Base-by-base conservation (phyloP, 176 grass and related monocot species). In the Poa annua region DNA sequence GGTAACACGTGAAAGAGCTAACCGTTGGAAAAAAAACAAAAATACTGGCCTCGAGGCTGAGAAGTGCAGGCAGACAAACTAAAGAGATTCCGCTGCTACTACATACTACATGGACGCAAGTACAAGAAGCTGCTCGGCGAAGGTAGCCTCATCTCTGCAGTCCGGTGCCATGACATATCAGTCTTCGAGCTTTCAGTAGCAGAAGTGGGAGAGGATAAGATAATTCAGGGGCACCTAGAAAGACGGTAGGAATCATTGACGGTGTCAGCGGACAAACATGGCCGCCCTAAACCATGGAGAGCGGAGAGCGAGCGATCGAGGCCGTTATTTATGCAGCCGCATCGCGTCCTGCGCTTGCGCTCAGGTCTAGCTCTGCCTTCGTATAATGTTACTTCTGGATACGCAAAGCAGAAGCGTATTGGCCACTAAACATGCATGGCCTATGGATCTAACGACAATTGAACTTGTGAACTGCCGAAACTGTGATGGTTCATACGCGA, bases 161-260 rank as follows among this genome's bases (percentile, higher is more conserved):
- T 33, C 17, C 32, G 20, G 51, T 51, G 7, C 48, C 11, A 66
- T 66, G 45, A 7, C 20, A 39, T 41, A 21, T 16, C n/a, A 59
- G 35, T 15, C 6, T 39, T 21, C 29, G 38, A 62, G 61, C 25
- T 66, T 50, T 50, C 11, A 50, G 24, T 51, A 85, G 87, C 50
- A 26, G 15, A 20, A 33, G 13, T 61, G 39, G n/a, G 8, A 49
- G 38, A 74, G 7, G 20, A 76, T 70, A 72, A 38, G 81, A 85
- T 76, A 85, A 61, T 50, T 32, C 1, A 19, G 15, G 12, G 41
- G 51, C 42, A 47, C 66, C 67, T 88, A 34, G 86, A 90, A 90
- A 86, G 77, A 50, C 76, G 91, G 66, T 75, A 66, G 65, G 74
- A 83, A 93, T 88, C 91, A 88, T 90, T 89, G 82, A 80, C 52